These are phyloP conservation scores for Linnemannia exigua DNA, from an alignment of 192 early-diverging fungal species.

Conservation along the genomic window DNA sequence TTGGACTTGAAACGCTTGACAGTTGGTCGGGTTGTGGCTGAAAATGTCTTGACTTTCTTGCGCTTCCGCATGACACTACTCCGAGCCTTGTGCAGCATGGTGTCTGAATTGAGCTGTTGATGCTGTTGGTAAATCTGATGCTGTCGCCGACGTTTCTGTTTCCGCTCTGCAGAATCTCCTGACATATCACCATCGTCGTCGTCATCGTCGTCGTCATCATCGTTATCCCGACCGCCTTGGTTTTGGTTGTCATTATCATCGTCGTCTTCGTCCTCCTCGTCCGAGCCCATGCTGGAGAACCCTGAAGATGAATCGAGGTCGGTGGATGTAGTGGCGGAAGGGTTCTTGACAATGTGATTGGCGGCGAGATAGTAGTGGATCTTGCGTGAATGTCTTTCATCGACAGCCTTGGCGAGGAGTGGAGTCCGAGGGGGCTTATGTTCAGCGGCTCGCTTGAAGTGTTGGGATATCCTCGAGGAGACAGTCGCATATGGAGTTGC, in stretches of 20 bases:
- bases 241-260: conserved; percentile 25
- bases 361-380: conserved; percentile 81
- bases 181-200: conserved; percentile 53
- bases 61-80: conserved; percentile 46
- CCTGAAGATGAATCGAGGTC: conserved; percentile 51
- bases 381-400: conserved; percentile 78
- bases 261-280: conserved; percentile 53
- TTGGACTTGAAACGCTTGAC: conserved; percentile 57
- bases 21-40: conserved; percentile 39
- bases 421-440: conserved; percentile 81
- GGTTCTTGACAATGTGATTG: conserved; percentile 57
- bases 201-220: conserved; percentile 38
- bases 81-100: conserved; percentile 46
- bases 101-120: conserved; percentile 41
- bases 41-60: conserved; percentile 47
- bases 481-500: conserved; percentile 91
- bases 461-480: conserved; percentile 90
- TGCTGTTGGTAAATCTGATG: conserved; percentile 47
- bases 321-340: conserved; percentile 22
- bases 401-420: conserved; percentile 77
- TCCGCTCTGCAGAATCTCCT: conserved; percentile 42
- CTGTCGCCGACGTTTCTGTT: conserved; percentile 47
- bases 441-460: conserved; percentile 86
- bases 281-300: conserved; percentile 50
- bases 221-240: conserved; percentile 15